Base-by-base conservation (phyloP, 2,329 filamentous ascomycete genomes). In the Colletotrichum magnum region DNA sequence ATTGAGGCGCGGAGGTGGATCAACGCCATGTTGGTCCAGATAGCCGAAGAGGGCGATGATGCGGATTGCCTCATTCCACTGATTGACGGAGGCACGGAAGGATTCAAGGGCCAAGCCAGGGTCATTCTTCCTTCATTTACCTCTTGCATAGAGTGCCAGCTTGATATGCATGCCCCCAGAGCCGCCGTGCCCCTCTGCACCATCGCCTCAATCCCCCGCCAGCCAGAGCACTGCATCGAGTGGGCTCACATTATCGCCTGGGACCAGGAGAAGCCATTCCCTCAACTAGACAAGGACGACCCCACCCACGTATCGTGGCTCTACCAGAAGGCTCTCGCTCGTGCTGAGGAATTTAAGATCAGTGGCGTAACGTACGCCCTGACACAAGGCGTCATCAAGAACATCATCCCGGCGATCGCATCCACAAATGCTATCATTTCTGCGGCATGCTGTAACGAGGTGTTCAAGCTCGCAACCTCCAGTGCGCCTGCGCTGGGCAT, bases 1-100 rank as follows among this genome's bases (percentile, higher is more conserved):
- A 96, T 99, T 74, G 96, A 99, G 82, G 96, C 96, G 48, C 89
- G 96, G n/a, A 89, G 96, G 69, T 99, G 97, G 97, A 99, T 99
- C 81, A 99, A 99, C 79, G 92, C 95, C 60, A 98, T 92, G 18
- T 86, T 99, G 4, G 92, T 98, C 28, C 92, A 92, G 67, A 94
- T 99, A 88, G 94, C 97, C 5, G 95, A 98, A 76, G 87, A 88
- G 69, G 75, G 77, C 24, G 90, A 94, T 6, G 90, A 95, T 72
- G 89, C 91, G 10, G 95, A 98, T 77, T 93, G 89, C 58, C 84
- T 98, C 73, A 99, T 98, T 82, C 96, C 97, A 5, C 85, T 99
- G 68, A 94, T 99, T 72, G 96, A 99, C 80, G 97, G 96, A 63
- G 96, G 96, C 72, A 99, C 96, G 15, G 96, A 99, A 85, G 94